Evolutionary conservation across 441 rosid genomes (phyloP).

Genomic region (Pelargonium fulgidum): DNA sequence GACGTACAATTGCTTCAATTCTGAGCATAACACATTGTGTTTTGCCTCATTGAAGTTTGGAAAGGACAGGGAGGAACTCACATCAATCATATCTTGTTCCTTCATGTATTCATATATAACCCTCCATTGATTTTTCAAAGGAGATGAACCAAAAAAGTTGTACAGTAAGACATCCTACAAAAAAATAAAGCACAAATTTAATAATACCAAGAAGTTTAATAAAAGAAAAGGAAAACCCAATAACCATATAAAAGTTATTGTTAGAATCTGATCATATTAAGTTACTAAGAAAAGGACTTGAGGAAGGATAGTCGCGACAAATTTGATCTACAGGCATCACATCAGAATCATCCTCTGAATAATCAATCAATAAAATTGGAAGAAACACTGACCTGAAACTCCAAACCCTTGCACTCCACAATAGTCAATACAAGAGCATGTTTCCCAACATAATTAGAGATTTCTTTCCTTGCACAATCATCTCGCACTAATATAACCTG

Average conservation of each 20-base stretch:
- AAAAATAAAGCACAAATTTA: background rate
- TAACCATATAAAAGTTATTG: background rate
- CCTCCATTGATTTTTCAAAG: conserved; percentile 41
- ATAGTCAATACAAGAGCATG: conserved; percentile 53
- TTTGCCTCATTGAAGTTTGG: conserved; percentile 31
- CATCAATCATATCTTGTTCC: conserved; percentile 32
- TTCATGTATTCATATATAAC: conserved; percentile 42
- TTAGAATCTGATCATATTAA: background rate
- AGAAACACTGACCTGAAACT: conserved; percentile 43
- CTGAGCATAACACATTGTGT: conserved; percentile 44
- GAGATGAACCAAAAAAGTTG: conserved; percentile 48
- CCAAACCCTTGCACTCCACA: conserved; percentile 51
- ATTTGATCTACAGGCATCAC: background rate
- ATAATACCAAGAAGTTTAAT: too few species aligned
- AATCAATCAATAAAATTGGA: background rate
- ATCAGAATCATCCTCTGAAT: background rate
- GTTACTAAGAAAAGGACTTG: background rate
- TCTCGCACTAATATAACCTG: conserved; percentile 52
- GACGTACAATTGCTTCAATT: conserved; percentile 53
- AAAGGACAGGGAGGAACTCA: conserved; percentile 17
- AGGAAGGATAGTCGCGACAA: background rate
- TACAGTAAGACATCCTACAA: conserved; percentile 45
- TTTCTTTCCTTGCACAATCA: conserved; percentile 33
- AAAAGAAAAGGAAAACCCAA: background rate
- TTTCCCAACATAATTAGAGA: conserved; percentile 32